Evolutionary conservation across 495 filamentous ascomycete species (phyloP).

Genomic region (Penicillium canariense): DNA sequence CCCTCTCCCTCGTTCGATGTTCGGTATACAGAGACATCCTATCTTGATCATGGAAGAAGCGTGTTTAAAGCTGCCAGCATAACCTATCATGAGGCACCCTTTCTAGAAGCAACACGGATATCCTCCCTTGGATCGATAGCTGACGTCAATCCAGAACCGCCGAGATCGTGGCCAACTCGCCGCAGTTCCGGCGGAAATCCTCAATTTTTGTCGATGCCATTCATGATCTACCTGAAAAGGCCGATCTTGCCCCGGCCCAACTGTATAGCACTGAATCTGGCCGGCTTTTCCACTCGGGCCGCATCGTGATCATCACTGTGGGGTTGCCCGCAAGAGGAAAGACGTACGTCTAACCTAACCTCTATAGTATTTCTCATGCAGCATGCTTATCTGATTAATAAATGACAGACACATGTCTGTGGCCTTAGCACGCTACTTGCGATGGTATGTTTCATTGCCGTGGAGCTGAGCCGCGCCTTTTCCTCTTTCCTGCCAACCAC

Average conservation of each 20-base stretch:
- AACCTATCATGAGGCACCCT: constrained; percentile 21
- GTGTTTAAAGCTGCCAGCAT: not conserved
- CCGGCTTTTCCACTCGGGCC: constrained; percentile 91
- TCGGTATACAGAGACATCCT: not conserved
- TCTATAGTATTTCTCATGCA: not conserved
- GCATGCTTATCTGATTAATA: constrained; percentile 10
- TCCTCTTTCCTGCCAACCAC: not conserved
- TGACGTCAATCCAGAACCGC: constrained; percentile 55
- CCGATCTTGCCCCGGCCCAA: constrained; percentile 89
- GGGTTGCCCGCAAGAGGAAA: constrained; percentile 95
- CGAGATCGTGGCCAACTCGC: constrained; percentile 82
- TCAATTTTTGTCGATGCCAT: constrained; percentile 97
- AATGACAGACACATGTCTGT: constrained; percentile 81
- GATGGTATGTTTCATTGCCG: constrained; percentile 62
- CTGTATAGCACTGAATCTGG: constrained; percentile 98
- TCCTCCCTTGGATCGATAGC: constrained; percentile 6
- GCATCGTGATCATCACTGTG: constrained; percentile 96
- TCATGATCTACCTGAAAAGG: constrained; percentile 83
- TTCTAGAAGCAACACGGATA: not conserved
- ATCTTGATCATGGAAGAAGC: not conserved
- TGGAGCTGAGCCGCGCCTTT: not conserved
- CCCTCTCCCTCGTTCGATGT: not conserved
- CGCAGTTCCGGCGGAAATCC: constrained; percentile 78
- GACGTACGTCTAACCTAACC: constrained; percentile 60
- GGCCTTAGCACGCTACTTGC: constrained; percentile 88